These are phyloP conservation scores for Penicilliopsis zonata DNA, from an alignment of 495 filamentous ascomycete species.

Conservation along the genomic window DNA sequence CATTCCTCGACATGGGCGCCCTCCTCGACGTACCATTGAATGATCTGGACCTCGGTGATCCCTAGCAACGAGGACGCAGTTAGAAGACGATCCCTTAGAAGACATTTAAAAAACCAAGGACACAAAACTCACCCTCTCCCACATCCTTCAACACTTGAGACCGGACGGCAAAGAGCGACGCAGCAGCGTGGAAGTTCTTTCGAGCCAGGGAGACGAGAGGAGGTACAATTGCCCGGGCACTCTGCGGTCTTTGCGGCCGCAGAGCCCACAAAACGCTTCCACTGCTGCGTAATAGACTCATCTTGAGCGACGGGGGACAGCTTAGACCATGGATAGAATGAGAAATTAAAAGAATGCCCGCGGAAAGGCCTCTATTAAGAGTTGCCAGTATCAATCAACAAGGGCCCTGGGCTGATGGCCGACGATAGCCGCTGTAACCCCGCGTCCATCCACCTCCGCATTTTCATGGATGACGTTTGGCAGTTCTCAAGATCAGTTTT, in stretches of 20 bases:
- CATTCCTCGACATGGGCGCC: slow-evolving; percentile 95
- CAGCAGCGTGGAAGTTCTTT: slow-evolving; percentile 48
- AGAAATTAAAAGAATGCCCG: too few species aligned
- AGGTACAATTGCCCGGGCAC: slow-evolving; percentile 17
- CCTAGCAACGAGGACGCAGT: slow-evolving; percentile 34
- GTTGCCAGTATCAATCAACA: too few species aligned
- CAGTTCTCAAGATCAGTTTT: too few species aligned
- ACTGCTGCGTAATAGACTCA: slow-evolving; percentile 23
- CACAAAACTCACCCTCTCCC: slow-evolving; percentile 65
- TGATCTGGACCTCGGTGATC: slow-evolving; percentile 95
- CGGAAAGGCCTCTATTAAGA: too few species aligned
- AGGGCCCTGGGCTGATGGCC: slow-evolving; percentile 11
- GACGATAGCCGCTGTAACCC: slow-evolving; percentile 34
- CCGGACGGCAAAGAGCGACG: slow-evolving; percentile 50
- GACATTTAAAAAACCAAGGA: neutral
- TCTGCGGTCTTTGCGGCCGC: slow-evolving; percentile 14
- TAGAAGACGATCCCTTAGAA: slow-evolving; percentile 6
- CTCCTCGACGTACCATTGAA: slow-evolving; percentile 98
- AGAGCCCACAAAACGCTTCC: slow-evolving; percentile 15
- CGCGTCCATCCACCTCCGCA: slow-evolving; percentile 11
- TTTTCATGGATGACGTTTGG: neutral
- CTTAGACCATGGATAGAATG: too few species aligned
- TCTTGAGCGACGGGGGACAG: too few species aligned
- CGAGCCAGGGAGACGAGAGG: slow-evolving; percentile 13
- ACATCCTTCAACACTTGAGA: slow-evolving; percentile 92